Base-by-base conservation (phyloP, 352 stramenopile species). In the Globisporangium emineosum region DNA sequence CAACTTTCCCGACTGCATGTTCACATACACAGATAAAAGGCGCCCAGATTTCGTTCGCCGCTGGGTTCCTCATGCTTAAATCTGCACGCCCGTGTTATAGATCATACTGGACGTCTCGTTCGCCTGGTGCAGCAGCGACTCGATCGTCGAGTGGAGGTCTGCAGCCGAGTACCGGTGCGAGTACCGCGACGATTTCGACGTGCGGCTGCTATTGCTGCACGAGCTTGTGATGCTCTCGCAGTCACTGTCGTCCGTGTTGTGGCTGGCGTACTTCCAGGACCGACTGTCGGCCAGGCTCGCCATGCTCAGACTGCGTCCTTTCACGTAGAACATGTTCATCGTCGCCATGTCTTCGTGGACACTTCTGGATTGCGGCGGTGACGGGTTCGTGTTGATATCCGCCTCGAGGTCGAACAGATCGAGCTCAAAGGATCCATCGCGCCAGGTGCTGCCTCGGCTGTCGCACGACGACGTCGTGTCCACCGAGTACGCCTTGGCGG, bases 101-200 rank as follows among this genome's bases (percentile, higher is more conserved):
- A 83, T 70, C 66, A 79, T 78, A 56, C 83, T 73, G 30, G 83
- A 92, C 35, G 83, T 92, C 60, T 86, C 75, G 10, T 80, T 87
- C 12, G 77, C 76, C 54, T 89, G 81, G 4, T 90, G 72, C 51
- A 92, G 57, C 62, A 92, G 71, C 49, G 81, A 90, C 62, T 90
- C 81, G 55, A 92, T 90, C 1, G 83, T 88, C 56, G 81, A 86
- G 35, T 92, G 76, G 43, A 90, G 74, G 52, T 89, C 80, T 19
- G 73, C 67, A 21, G 73, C 80, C 27, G 82, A 86, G 60, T 83
- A 86, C 7, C 71, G 60, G 10, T 81, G 67, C 21, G 75, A 79
- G 42, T 78, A 83, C 40, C 71, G 61, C 25, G 73, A 80, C 45
- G 68, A 80, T 7, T 59, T 54, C 55, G 65, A 70, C 45, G 66